phyloP scores from a whole-genome alignment of 116 monocot species.

The Trichopus zeylanicus region DNA sequence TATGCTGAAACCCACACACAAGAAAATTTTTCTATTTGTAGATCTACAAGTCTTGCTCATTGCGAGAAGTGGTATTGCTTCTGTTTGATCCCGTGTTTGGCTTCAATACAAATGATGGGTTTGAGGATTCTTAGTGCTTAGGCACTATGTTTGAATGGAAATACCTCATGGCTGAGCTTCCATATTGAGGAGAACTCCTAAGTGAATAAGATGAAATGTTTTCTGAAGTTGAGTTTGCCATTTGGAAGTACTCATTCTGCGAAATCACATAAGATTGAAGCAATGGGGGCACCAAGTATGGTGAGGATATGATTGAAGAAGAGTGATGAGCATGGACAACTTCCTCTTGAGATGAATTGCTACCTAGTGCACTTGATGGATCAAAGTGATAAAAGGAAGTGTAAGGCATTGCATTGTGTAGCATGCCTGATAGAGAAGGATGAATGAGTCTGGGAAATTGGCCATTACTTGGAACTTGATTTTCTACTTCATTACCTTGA shows the following conservation, averaged over 20 bases:
- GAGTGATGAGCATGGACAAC: not conserved
- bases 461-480: not conserved
- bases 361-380: conserved; percentile 3
- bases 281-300: not conserved
- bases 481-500: not conserved
- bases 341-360: not conserved
- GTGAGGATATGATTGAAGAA: not conserved
- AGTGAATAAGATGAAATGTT: not conserved
- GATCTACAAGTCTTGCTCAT: not conserved
- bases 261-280: not conserved
- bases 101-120: too few species aligned
- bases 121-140: not conserved
- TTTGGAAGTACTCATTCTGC: conserved; percentile 1
- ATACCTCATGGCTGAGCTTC: not conserved
- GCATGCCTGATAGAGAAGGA: not conserved
- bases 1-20: too few species aligned
- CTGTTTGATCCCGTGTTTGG: not conserved
- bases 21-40: too few species aligned
- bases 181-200: not conserved
- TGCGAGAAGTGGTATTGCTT: not conserved
- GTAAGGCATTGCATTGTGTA: not conserved
- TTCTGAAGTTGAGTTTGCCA: not conserved
- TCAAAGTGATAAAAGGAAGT: conserved; percentile 4
- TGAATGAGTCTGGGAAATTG: not conserved
- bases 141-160: conserved; percentile 6